Base-by-base conservation (phyloP, 73 alveolate species). In the Halteria grandinella region DNA sequence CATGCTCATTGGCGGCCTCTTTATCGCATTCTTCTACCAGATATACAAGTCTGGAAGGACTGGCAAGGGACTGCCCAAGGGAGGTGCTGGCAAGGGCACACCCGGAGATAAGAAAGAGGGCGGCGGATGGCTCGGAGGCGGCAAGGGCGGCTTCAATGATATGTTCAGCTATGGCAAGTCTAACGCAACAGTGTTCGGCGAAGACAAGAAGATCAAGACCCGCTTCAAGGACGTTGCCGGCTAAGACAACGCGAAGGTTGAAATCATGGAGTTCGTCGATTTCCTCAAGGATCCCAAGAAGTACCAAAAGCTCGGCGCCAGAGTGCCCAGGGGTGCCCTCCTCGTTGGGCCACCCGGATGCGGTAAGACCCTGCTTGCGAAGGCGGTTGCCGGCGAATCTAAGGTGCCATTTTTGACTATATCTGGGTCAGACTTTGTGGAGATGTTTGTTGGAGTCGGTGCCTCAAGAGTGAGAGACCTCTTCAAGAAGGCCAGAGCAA, bases 341-440 rank as follows among this genome's bases (percentile, higher is more conserved):
- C 72, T 91, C 20, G 85, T 92, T 53, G 97, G 98, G 0, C 94
- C 96, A 15, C 99, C 99, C 31, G 99, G 99, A 12, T 92, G 98
- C 7, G 99, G 99, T 24, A 96, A 96, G 85, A 96, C 99, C 12
- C 59, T 96, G 72, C 84, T 96, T 60, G 99, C 99, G 55, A 94
- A 94, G 55, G 99, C 99, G 8, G 94, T 92, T 48, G 95, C 98
- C 31, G 95, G 95, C 77, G 99, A 94, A 66, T 97, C 99, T 1
- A 93, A 97, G 39, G 99, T 97, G 15, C 98, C 99, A 15, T 98
- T 98, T 90, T 92, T 97, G 77, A 85, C 97, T 57, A 95, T 94
- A 25, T 93, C 98, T n/a, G 99, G 99, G 25, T 93, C 99, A 20
- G 99, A 97, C 89, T 95, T 97, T 71, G 99, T 97, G 0, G 99